Conservation (phyloP, 176 grass and related monocot genomes). For the Carex kokanica region DNA sequence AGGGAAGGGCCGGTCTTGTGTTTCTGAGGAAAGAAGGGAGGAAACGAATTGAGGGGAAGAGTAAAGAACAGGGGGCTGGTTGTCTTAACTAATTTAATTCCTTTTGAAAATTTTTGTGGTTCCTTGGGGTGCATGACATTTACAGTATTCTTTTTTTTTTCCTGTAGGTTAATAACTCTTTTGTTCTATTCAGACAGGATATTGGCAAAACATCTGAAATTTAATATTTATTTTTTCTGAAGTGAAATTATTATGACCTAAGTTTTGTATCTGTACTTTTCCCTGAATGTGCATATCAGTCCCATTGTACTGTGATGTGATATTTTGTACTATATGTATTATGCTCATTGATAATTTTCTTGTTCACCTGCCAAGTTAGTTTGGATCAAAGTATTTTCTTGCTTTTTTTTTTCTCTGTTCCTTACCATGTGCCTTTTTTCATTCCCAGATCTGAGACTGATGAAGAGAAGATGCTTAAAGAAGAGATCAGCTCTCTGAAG, state of each 20-base stretch:
- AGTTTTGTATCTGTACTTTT: not conserved
- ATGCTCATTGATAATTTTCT: not conserved
- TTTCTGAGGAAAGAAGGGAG: not conserved
- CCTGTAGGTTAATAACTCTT: not conserved
- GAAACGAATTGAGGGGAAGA: not conserved
- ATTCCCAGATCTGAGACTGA: constrained; percentile 29
- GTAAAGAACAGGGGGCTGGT: not conserved
- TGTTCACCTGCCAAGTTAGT: not conserved
- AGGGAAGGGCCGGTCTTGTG: not conserved
- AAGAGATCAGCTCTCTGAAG: constrained; percentile 39
- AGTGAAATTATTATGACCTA: not conserved
- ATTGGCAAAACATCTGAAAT: not conserved
- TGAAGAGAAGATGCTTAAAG: constrained; percentile 41
- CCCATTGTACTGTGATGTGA: not conserved
- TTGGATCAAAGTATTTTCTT: not conserved
- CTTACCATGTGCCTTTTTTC: not conserved
- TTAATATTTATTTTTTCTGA: constrained; percentile 2
- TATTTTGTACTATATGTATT: not conserved
- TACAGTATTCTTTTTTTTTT: not conserved
- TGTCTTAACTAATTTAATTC: not conserved
- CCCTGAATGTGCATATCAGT: not conserved
- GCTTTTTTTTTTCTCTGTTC: not conserved
- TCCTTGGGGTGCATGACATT: not conserved
- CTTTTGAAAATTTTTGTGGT: not conserved
- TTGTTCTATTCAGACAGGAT: not conserved